phyloP scores from a whole-genome alignment of 192 early-diverging fungal species.

The Gigaspora rosea region DNA sequence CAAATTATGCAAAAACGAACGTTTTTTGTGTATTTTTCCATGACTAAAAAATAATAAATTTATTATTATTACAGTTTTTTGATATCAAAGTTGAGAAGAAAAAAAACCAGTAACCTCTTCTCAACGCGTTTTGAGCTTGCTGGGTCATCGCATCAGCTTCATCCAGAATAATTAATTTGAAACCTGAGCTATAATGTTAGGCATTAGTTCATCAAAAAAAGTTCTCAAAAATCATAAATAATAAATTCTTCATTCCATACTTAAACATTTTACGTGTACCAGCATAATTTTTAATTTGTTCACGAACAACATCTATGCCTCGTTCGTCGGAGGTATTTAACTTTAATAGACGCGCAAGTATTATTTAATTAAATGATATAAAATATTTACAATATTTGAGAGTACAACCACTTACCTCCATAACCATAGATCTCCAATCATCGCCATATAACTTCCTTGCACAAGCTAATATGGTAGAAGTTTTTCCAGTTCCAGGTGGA shows the following conservation, averaged over 20 bases:
- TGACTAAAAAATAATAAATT: conserved; percentile 57
- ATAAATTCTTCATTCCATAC: conserved; percentile 13
- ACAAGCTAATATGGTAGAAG: conserved; percentile 93
- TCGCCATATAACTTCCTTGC: conserved; percentile 86
- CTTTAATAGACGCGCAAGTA: conserved; percentile 38
- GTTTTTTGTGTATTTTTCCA: conserved; percentile 98
- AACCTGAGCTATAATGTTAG: neutral
- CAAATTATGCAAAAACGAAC: conserved; percentile 99
- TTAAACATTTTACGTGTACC: conserved; percentile 92
- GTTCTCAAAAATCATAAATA: neutral
- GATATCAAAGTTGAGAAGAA: neutral
- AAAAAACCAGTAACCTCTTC: conserved; percentile 63
- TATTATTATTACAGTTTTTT: neutral
- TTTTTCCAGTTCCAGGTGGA: conserved; percentile 97
- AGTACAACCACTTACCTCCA: conserved; percentile 64
- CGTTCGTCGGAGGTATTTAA: conserved; percentile 98
- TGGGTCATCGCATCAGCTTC: conserved; percentile 98
- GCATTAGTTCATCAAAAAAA: neutral
- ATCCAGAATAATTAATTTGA: conserved; percentile 94
- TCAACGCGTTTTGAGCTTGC: conserved; percentile 87
- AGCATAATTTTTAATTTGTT: conserved; percentile 98
- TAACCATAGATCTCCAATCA: conserved; percentile 84
- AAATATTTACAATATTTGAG: neutral
- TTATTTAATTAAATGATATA: neutral
- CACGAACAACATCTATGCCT: conserved; percentile 96